A percentile compares a stretch with the other conserved stretches of the same genome.
Conservation (phyloP, 2,329 filamentous ascomycete genomes). For the Pseudogymnoascus sp. region DNA sequence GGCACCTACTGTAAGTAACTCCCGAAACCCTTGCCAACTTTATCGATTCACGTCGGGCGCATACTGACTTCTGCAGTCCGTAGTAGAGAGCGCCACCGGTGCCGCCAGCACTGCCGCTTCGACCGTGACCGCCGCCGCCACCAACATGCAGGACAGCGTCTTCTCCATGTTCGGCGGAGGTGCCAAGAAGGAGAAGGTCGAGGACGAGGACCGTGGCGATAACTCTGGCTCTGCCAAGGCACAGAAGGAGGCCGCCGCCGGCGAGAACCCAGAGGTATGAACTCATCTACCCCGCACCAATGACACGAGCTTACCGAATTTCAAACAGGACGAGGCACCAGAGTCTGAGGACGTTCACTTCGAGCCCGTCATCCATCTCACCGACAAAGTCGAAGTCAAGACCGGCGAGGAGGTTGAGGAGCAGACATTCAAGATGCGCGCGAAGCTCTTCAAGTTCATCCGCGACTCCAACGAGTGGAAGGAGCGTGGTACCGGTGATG, state of each 20-base stretch:
- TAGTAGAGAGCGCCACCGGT: slow-evolving; percentile 19
- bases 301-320: slow-evolving; percentile 17
- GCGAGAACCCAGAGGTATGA: slow-evolving; percentile 30
- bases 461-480: slow-evolving; percentile 93
- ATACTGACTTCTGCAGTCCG: slow-evolving; percentile 15
- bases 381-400: slow-evolving; percentile 93
- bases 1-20: neutral
- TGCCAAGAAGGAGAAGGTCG: slow-evolving; percentile 93
- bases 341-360: slow-evolving; percentile 94
- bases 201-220: slow-evolving; percentile 73
- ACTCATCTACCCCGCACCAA: slow-evolving; percentile 1
- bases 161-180: slow-evolving; percentile 99
- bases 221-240: slow-evolving; percentile 84
- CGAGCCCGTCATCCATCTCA: slow-evolving; percentile 91
- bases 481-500: slow-evolving; percentile 95
- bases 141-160: slow-evolving; percentile 56
- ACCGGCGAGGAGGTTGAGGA: slow-evolving; percentile 98
- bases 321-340: slow-evolving; percentile 57
- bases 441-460: slow-evolving; percentile 98
- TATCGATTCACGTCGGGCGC: neutral
- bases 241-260: slow-evolving; percentile 47
- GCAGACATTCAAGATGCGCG: slow-evolving; percentile 98
- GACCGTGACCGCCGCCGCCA: slow-evolving; percentile 30
- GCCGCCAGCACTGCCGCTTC: slow-evolving; percentile 31
- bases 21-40: neutral